Base-by-base conservation (phyloP, 2,329 filamentous ascomycete genomes). In the Fonsecaea monophora region DNA sequence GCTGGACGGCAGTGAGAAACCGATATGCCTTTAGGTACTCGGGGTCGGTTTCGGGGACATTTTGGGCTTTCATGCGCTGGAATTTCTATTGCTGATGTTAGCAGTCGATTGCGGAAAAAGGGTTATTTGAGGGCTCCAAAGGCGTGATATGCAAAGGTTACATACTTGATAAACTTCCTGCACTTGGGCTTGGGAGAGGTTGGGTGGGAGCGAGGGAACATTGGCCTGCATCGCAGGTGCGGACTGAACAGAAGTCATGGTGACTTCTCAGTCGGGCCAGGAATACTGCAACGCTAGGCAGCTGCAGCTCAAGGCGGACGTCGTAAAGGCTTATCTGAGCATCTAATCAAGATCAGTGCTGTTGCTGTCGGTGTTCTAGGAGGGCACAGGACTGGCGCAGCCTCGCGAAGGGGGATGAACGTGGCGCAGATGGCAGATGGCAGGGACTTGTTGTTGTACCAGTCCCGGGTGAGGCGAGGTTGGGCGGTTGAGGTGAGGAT, bases 21-120 rank as follows among this genome's bases (percentile, higher is more conserved):
- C 90, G 88, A 62, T 92, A 89, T 37, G 89, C 87, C 80, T 95
- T 96, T 74, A 94, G 85, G 75, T 90, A 94, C 77, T 98, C 94
- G 54, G 94, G 94, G 75, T 98, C 93, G 64, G 86, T 90, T 64
- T 89, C 85, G 48, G 92, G 87, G 30, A 96, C 90, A 72, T 94
- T 94, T 74, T 90, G 86, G 64, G 91, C 87, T 80, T 94, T 95
- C 91, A 98, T 93, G 78, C 92, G 88, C 76, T 91, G 90, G 72
- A 91, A 95, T 85, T 92, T 93, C 94, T 97, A 74, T 58, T 42
- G 62, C 40, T 57, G 55, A 9, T 67, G 78, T 84, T 75, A 85
- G 81, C 68, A 35, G 30, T 25, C 18, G 35, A 42, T 45, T 21
- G 57, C 57, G n/a, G 58, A 32, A 37, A 54, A 54, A 54, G 64